Conservation (phyloP, 2,329 filamentous ascomycete genomes). For the Fonsecaea nubica region DNA sequence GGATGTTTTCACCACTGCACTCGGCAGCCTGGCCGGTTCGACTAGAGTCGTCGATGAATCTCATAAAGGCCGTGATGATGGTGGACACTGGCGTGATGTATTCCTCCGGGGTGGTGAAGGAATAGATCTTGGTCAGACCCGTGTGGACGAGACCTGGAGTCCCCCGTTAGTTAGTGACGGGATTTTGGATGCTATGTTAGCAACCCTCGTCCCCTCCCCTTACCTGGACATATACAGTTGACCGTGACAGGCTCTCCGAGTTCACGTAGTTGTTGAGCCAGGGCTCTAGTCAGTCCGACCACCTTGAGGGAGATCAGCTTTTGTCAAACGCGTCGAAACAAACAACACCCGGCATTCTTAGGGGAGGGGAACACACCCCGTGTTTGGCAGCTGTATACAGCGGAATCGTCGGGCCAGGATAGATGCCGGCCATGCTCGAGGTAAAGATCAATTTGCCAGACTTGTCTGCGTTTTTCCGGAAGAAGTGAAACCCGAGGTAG, state of each 20-base stretch:
- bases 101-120: constrained; percentile 8
- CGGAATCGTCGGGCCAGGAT: neutral
- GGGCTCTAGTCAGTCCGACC: constrained; percentile 2
- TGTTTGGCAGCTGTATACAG: constrained; percentile 7
- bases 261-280: neutral
- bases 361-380: neutral
- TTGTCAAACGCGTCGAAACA: no score
- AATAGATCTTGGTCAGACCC: constrained; percentile 1
- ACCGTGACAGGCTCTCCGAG: constrained; percentile 5
- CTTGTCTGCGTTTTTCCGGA: constrained; percentile 8
- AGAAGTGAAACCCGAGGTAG: constrained; percentile 6
- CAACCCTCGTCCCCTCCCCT: no score
- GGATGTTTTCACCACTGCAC: constrained; percentile 8
- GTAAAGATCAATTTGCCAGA: constrained; percentile 9
- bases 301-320: neutral
- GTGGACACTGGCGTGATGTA: neutral
- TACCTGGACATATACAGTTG: constrained; percentile 9
- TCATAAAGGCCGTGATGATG: constrained; percentile 8
- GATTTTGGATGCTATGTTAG: neutral
- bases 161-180: neutral
- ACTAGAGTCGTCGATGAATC: neutral
- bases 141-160: constrained; percentile 2
- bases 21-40: constrained; percentile 1
- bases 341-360: no score
- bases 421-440: constrained; percentile 9